phyloP scores from a whole-genome alignment of 2,329 filamentous ascomycete species.

The Dactylonectria macrodidyma region DNA sequence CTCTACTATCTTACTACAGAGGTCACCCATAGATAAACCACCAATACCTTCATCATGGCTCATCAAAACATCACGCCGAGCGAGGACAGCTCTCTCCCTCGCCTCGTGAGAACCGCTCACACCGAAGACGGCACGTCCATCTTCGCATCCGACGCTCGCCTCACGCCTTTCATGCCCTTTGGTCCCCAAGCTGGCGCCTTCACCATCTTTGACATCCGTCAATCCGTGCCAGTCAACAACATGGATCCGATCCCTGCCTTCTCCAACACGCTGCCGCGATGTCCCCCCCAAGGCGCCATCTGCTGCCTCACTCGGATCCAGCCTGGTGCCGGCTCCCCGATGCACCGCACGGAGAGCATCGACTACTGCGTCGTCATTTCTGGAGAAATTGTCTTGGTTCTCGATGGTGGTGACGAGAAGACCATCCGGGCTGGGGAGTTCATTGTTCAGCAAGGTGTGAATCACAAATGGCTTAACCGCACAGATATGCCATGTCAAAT shows the following conservation, averaged over 20 bases:
- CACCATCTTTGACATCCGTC: constrained; percentile 49
- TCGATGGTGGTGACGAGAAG: constrained; percentile 60
- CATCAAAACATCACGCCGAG: not conserved
- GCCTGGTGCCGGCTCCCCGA: constrained; percentile 50
- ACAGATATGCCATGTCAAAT: constrained; percentile 55
- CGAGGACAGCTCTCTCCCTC: constrained; percentile 31
- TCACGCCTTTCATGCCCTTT: constrained; percentile 50
- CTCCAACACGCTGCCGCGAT: constrained; percentile 50
- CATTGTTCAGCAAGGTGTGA: constrained; percentile 59
- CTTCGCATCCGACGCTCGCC: constrained; percentile 48
- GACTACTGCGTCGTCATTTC: constrained; percentile 58
- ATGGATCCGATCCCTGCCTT: constrained; percentile 29
- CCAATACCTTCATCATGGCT: constrained; percentile 7
- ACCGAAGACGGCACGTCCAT: constrained; percentile 49
- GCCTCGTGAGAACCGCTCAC: constrained; percentile 51
- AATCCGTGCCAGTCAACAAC: constrained; percentile 52
- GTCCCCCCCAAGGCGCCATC: constrained; percentile 53
- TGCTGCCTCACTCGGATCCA: constrained; percentile 54
- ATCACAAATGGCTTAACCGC: constrained; percentile 62
- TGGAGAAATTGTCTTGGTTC: constrained; percentile 56
- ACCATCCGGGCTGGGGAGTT: constrained; percentile 55
- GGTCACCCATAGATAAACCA: not conserved
- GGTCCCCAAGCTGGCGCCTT: constrained; percentile 50
- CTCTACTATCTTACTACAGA: not conserved
- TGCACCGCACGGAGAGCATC: constrained; percentile 59